Evolutionary conservation across 164 flowering plant species (phyloP).

Genomic region (Piper betle): DNA sequence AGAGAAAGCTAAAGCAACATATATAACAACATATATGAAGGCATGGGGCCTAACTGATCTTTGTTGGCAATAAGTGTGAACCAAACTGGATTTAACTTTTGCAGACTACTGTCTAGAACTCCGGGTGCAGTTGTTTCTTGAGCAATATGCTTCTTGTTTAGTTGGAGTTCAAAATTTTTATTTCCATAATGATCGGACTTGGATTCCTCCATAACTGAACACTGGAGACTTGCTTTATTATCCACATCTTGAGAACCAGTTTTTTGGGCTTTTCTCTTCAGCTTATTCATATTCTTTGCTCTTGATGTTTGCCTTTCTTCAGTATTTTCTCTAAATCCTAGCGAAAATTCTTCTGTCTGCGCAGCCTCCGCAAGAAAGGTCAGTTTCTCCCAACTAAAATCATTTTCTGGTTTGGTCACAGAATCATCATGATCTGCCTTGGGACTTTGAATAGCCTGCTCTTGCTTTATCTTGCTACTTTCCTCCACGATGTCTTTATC

Average conservation of each 20-base stretch:
- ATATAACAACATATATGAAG: not conserved
- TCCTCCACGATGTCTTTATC: not conserved
- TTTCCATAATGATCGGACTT: not conserved
- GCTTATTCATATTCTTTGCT: not conserved
- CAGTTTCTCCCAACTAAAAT: constrained; percentile 1
- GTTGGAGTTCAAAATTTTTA: not conserved
- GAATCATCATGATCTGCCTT: constrained; percentile 2
- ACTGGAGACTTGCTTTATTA: not conserved
- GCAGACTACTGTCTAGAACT: not conserved
- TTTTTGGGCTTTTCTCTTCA: constrained; percentile 7
- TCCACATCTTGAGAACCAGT: not conserved
- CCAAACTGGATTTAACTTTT: constrained; percentile 11
- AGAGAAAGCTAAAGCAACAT: not conserved
- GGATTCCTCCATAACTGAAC: not conserved
- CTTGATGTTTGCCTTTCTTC: constrained; percentile 4
- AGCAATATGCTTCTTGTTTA: not conserved
- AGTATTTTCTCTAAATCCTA: not conserved
- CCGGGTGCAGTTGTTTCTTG: constrained; percentile 1
- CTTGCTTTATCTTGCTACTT: not conserved
- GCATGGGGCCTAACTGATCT: constrained; percentile 9
- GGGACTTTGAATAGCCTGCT: constrained; percentile 1
- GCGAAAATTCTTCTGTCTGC: constrained; percentile 1
- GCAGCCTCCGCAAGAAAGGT: constrained; percentile 10
- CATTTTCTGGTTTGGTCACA: not conserved
- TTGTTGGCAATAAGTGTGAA: constrained; percentile 7